Percentiles rank a stretch among this genome's conserved stretches.
phyloP scores from a whole-genome alignment of 2,329 filamentous ascomycete species.

The Verticillium isaacii region DNA sequence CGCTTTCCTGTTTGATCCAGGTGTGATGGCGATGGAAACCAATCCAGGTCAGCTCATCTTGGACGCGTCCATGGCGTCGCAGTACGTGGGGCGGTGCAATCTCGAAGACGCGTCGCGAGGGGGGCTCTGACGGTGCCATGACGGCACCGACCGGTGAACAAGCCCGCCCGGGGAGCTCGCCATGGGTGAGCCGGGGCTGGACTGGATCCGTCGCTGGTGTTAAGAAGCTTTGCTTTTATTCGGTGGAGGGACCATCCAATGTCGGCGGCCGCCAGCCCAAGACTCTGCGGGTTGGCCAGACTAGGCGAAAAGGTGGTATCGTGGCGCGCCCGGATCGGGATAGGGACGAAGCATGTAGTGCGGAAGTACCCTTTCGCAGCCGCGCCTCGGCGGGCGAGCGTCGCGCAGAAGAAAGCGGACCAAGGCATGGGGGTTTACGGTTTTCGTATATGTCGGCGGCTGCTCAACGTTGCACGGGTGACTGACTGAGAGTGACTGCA shows the following conservation, averaged over 20 bases:
- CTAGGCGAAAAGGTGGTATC: not conserved
- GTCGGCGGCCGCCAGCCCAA: not conserved
- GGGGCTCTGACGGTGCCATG: not conserved
- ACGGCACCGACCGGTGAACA: not conserved
- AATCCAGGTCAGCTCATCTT: not conserved
- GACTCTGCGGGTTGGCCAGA: not conserved
- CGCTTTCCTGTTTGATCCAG: not conserved
- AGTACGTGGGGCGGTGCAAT: not conserved
- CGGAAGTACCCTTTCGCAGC: not conserved
- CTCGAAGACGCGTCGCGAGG: not conserved
- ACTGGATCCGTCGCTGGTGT: not conserved
- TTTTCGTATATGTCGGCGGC: not conserved
- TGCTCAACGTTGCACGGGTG: not conserved
- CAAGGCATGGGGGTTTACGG: not conserved
- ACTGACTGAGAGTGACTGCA: not conserved
- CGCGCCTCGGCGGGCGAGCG: not conserved
- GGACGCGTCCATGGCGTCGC: not conserved
- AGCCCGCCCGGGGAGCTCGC: not conserved
- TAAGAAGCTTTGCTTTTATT: not conserved
- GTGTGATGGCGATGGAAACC: not conserved
- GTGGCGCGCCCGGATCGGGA: not conserved
- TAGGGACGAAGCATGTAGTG: not conserved
- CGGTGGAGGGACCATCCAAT: not conserved
- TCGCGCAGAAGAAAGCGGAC: not conserved
- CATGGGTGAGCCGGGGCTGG: not conserved